Conservation (phyloP, 805 yeast species). For the Nakazawaea populi region DNA sequence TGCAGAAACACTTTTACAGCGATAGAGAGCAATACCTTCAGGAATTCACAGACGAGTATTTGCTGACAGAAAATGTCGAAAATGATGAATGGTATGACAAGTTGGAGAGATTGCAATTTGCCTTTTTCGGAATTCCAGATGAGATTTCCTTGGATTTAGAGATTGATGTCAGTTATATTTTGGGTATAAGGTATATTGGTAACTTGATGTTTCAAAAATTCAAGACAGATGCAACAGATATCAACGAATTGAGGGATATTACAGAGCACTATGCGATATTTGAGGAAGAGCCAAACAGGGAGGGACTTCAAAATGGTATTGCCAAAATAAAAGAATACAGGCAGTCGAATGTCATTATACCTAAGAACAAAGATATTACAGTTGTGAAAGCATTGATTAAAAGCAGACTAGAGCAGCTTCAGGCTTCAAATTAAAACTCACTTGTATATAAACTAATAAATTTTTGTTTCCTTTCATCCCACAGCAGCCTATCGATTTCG, state of each 20-base stretch:
- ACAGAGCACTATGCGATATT: constrained; percentile 29
- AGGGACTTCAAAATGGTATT: constrained; percentile 28
- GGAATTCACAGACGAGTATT: constrained; percentile 54
- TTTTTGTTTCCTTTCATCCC: not conserved
- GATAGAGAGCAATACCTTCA: constrained; percentile 43
- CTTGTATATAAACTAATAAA: constrained; percentile 6
- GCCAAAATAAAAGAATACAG: constrained; percentile 29
- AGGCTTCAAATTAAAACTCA: constrained; percentile 1
- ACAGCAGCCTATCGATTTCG: constrained; percentile 6
- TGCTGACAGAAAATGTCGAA: constrained; percentile 50
- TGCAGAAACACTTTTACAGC: constrained; percentile 37
- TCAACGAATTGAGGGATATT: constrained; percentile 34
- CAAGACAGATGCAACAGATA: constrained; percentile 28
- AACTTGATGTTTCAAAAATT: constrained; percentile 58
- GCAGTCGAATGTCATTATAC: constrained; percentile 23
- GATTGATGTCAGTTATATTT: constrained; percentile 52
- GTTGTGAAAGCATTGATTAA: constrained; percentile 29
- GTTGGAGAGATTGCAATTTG: constrained; percentile 72
- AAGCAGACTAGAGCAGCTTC: constrained; percentile 22
- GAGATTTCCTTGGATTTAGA: constrained; percentile 51
- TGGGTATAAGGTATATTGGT: constrained; percentile 68
- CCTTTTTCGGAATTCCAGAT: constrained; percentile 80
- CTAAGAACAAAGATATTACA: constrained; percentile 27
- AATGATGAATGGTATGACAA: constrained; percentile 55
- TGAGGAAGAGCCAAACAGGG: constrained; percentile 29